Evolutionary conservation across 345 rosid genomes (phyloP), one percentile per base, ranked within the genome.

Genomic region (Murraya koenigii): DNA sequence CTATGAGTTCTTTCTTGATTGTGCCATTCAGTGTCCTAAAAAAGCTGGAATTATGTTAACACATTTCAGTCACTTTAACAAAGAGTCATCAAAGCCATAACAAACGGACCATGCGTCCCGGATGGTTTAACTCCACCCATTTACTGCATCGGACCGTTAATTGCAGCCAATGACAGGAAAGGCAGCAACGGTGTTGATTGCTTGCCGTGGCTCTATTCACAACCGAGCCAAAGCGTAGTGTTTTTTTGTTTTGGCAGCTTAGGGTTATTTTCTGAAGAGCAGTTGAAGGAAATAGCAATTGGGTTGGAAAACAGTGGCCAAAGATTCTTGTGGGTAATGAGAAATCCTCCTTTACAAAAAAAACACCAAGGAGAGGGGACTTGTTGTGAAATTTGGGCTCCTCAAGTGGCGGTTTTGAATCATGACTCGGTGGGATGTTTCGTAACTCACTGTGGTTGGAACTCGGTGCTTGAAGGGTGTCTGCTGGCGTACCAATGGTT

Each of bases 401-500:
- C 93, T 5, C 94, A 91, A 66, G 84, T 86, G 58, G 85, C 77
- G 17, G 84, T 91, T 30, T 77, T 89, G 77, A 88, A 69, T 52
- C 94, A 89, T 33, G 78, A 62, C 7, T 81, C 94, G 0, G 78
- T 86, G 3, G 91, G 93, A 5, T 92, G 91, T 49, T 91, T 91
- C 41, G 92, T 90, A 44, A 91, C 88, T 66, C 96, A 91, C 75
- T 86, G 94, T 32, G 94, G 97, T 3, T 93, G 93, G 96, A 93
- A 90, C 74, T 89, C 94, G 1, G 75, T 84, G 26, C 88, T 93
- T 0, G 97, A 90, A 78, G 81, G 0, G 79, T 90, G 39, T 76
- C 83, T 7, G 88, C 88, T 0, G 94, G 94, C 1, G 85, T 86
- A 58, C 89, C 87, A 0, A 83, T 89, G 90, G 59, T 89, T 32